Evolutionary conservation across 176 grass and related monocot genomes (phyloP).

Genomic region (Oryza australiensis): DNA sequence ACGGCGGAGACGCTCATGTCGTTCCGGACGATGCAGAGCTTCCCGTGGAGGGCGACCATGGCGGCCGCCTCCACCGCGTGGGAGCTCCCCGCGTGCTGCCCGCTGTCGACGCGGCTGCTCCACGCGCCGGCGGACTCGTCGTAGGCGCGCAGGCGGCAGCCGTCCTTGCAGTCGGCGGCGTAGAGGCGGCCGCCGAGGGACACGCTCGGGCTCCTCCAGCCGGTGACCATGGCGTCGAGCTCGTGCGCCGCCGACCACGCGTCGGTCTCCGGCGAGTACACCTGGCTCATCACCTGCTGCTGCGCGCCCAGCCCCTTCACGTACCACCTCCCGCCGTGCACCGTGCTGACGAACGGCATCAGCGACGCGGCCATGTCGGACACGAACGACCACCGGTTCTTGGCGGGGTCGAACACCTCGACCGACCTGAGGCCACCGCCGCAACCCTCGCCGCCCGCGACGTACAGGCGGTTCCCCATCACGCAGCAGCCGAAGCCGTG

Average conservation of each 20-base stretch:
- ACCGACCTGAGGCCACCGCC: conserved; percentile 50
- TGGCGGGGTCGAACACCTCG: conserved; percentile 69
- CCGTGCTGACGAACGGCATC: conserved; percentile 61
- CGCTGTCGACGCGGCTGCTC: conserved; percentile 47
- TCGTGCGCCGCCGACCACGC: conserved; percentile 40
- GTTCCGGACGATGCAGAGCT: conserved; percentile 73
- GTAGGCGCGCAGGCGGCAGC: conserved; percentile 64
- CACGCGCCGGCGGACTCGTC: conserved; percentile 48
- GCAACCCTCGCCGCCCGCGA: conserved; percentile 63
- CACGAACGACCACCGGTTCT: conserved; percentile 80
- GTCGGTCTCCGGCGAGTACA: conserved; percentile 49
- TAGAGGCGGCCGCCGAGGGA: conserved; percentile 61
- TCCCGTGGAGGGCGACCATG: conserved; percentile 53
- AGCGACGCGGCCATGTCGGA: conserved; percentile 61
- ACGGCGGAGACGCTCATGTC: conserved; percentile 75
- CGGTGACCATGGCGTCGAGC: conserved; percentile 63
- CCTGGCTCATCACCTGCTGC: conserved; percentile 63
- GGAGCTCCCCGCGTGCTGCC: conserved; percentile 64
- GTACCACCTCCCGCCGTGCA: conserved; percentile 74
- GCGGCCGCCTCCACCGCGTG: conserved; percentile 62
- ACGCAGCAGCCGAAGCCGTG: conserved; percentile 59
- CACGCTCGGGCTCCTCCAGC: conserved; percentile 72
- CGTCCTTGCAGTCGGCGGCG: conserved; percentile 73
- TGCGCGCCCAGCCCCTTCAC: conserved; percentile 62
- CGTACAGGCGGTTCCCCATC: conserved; percentile 71